Percentiles rank a stretch among this genome's conserved stretches.
Conservation (phyloP, 176 grass and related monocot genomes). For the Hsuehochloa calcarea region DNA sequence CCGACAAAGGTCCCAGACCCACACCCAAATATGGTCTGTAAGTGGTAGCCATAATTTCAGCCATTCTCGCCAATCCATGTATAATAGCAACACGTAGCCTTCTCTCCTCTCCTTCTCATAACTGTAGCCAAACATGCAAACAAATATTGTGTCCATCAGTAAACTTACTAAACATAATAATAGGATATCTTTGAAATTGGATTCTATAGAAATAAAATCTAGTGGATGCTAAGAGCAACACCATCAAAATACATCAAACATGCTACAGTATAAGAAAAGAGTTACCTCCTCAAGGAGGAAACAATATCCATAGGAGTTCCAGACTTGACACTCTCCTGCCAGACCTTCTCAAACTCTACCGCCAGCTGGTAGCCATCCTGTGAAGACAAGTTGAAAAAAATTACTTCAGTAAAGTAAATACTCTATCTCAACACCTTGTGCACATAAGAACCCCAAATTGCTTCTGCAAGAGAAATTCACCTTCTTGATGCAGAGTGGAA, state of each 20-base stretch:
- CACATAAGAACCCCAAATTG: too few species aligned
- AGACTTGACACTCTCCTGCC: constrained; percentile 67
- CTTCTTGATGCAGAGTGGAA: too few species aligned
- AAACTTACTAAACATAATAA: constrained; percentile 13
- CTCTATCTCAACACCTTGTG: constrained; percentile 3
- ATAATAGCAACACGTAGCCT: constrained; percentile 88
- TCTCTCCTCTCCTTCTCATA: constrained; percentile 96
- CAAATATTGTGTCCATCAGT: neutral
- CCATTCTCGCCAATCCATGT: constrained; percentile 98
- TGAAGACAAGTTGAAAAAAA: constrained; percentile 21
- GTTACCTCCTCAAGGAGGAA: constrained; percentile 86
- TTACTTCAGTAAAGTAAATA: neutral
- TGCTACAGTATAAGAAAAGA: constrained; percentile 20
- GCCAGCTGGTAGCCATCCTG: constrained; percentile 98
- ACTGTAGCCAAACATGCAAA: constrained; percentile 46
- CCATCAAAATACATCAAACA: neutral
- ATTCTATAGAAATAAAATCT: neutral
- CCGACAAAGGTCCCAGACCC: constrained; percentile 81
- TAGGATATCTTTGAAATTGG: neutral
- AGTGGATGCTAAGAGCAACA: neutral
- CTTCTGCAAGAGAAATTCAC: too few species aligned
- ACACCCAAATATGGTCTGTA: constrained; percentile 92
- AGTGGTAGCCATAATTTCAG: constrained; percentile 95
- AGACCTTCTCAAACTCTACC: constrained; percentile 88
- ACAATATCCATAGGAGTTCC: constrained; percentile 65